phyloP scores from a whole-genome alignment of 192 early-diverging fungal genomes.

The Coemansia sp. region DNA sequence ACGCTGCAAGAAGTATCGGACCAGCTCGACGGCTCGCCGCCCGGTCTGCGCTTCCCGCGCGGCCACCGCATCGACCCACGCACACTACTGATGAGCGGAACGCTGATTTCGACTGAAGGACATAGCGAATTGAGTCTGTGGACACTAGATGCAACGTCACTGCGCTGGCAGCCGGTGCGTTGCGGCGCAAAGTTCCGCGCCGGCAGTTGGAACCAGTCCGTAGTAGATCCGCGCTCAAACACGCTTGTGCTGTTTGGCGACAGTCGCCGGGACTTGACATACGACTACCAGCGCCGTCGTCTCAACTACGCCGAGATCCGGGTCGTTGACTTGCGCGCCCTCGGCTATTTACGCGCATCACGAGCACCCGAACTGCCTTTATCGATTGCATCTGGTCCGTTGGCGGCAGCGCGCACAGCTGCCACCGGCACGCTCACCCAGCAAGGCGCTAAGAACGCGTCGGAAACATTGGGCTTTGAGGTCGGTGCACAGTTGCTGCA shows the following conservation, averaged over 20 bases:
- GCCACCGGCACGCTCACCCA: constrained; percentile 13
- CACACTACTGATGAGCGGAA: constrained; percentile 66
- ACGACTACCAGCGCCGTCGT: constrained; percentile 77
- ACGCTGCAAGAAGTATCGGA: constrained; percentile 67
- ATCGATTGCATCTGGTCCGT: constrained; percentile 32
- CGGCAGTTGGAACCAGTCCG: constrained; percentile 78
- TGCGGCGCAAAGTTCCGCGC: constrained; percentile 66
- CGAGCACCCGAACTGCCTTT: constrained; percentile 19
- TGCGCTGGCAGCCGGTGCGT: constrained; percentile 65
- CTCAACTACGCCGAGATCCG: constrained; percentile 76
- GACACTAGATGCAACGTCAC: constrained; percentile 60
- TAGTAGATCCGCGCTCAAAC: constrained; percentile 62
- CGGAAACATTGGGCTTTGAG: constrained; percentile 25
- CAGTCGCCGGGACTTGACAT: constrained; percentile 60
- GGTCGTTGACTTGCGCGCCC: constrained; percentile 68
- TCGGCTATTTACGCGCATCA: constrained; percentile 61
- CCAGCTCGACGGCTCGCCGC: constrained; percentile 66
- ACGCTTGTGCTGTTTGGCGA: constrained; percentile 73
- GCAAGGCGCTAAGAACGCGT: constrained; percentile 2
- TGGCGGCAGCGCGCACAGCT: constrained; percentile 24
- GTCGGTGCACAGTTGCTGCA: constrained; percentile 46
- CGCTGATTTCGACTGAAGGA: constrained; percentile 62
- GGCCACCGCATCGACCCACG: constrained; percentile 69
- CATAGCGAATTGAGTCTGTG: constrained; percentile 71
- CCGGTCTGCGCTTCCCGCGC: constrained; percentile 74